A percentile compares a stretch with the other conserved stretches of the same genome.
These are phyloP conservation scores for Yamagishiella unicocca DNA, from an alignment of 139 green algal genomes.

Conservation along the genomic window DNA sequence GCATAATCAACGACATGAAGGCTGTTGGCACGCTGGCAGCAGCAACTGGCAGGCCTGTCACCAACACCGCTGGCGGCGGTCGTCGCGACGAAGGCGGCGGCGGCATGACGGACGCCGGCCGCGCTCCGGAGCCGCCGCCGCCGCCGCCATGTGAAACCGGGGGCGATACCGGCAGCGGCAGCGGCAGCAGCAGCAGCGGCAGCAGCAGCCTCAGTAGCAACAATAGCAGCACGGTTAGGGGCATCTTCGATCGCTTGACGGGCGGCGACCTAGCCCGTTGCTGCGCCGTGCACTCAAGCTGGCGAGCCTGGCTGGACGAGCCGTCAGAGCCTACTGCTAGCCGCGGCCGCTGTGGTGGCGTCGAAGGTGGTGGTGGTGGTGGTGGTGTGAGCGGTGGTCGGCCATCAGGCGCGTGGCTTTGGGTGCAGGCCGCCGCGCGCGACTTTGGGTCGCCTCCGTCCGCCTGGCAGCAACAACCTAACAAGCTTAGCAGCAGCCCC, in stretches of 20 bases:
- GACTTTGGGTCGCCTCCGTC: background rate
- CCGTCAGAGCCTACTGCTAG: background rate
- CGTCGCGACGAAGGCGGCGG: too few species aligned
- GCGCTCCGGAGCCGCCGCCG: too few species aligned
- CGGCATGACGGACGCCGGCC: too few species aligned
- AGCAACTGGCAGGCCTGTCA: too few species aligned
- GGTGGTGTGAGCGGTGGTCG: too few species aligned
- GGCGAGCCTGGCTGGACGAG: constrained; percentile 12
- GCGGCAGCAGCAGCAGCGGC: background rate
- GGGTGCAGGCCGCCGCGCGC: background rate
- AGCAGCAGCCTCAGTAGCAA: background rate
- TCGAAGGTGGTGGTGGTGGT: too few species aligned
- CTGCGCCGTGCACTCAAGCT: background rate
- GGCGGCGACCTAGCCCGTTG: background rate
- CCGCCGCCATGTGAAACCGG: background rate
- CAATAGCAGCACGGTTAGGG: background rate
- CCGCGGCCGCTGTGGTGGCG: too few species aligned
- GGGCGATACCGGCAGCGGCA: background rate
- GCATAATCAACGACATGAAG: too few species aligned
- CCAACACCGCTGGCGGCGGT: too few species aligned
- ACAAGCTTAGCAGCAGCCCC: background rate
- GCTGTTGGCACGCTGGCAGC: too few species aligned
- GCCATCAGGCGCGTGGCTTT: background rate
- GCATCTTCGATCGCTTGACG: background rate
- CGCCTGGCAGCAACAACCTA: background rate